Evolutionary conservation across 2,329 filamentous ascomycete species (phyloP).

Genomic region (Talaromyces funiculosus): DNA sequence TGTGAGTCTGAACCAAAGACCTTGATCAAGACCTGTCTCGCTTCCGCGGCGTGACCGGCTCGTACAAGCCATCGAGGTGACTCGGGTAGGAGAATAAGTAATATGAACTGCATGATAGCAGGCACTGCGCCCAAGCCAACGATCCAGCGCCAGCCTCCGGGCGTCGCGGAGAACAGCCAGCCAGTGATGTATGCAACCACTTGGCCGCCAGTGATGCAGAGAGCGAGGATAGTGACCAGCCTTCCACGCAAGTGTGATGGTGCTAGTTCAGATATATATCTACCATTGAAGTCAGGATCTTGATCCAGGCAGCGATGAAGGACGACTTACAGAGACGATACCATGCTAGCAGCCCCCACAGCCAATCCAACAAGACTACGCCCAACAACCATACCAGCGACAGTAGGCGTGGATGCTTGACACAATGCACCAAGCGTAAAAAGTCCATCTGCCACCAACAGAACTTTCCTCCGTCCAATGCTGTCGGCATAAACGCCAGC

Average conservation of each 20-base stretch:
- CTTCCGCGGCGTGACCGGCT: conserved; percentile 56
- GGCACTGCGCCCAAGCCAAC: conserved; percentile 79
- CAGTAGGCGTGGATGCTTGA: conserved; percentile 36
- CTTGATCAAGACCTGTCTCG: conserved; percentile 58
- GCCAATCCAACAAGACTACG: conserved; percentile 45
- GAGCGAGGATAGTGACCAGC: conserved; percentile 71
- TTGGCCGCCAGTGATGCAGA: conserved; percentile 84
- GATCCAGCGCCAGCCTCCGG: conserved; percentile 80
- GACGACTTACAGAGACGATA: conserved; percentile 62
- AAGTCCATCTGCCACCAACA: conserved; percentile 42
- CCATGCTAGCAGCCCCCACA: conserved; percentile 57
- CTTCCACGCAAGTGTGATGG: conserved; percentile 70
- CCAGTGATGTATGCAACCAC: conserved; percentile 82
- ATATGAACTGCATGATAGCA: conserved; percentile 62
- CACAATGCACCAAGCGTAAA: conserved; percentile 42
- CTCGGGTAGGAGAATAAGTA: conserved; percentile 74
- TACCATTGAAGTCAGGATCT: conserved; percentile 16
- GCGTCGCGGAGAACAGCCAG: conserved; percentile 61
- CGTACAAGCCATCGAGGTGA: conserved; percentile 83
- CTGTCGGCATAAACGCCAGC: conserved; percentile 49
- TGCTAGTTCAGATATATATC: conserved; percentile 79
- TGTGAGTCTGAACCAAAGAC: conserved; percentile 53
- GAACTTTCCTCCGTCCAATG: conserved; percentile 44
- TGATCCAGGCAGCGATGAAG: background rate
- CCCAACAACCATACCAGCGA: conserved; percentile 44